phyloP scores from a whole-genome alignment of 1,284 basidiomycete genomes.

The Termitomyces sp. region DNA sequence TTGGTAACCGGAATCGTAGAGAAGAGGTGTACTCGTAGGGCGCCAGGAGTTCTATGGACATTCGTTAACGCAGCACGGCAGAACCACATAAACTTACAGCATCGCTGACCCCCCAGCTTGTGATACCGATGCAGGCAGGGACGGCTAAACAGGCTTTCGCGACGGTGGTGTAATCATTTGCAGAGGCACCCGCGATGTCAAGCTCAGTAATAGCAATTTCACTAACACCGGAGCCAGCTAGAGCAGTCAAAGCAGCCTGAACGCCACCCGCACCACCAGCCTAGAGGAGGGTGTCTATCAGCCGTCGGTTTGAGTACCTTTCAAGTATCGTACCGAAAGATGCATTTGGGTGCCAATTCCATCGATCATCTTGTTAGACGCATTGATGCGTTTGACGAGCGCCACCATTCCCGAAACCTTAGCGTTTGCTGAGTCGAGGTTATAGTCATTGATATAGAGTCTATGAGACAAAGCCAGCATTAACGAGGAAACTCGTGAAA shows the following conservation, averaged over 20 bases:
- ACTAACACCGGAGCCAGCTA: constrained; percentile 29
- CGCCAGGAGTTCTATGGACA: constrained; percentile 40
- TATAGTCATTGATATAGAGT: constrained; percentile 41
- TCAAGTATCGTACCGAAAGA: constrained; percentile 23
- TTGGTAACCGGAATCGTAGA: constrained; percentile 41
- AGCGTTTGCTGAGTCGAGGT: constrained; percentile 34
- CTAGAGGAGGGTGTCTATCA: constrained; percentile 15
- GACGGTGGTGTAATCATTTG: constrained; percentile 37
- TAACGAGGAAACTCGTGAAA: neutral
- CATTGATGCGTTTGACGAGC: constrained; percentile 32
- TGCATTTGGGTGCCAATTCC: constrained; percentile 40
- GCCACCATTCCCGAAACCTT: constrained; percentile 30
- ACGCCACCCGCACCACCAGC: constrained; percentile 35
- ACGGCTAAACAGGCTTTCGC: constrained; percentile 39
- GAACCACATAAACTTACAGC: constrained; percentile 2
- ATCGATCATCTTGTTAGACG: constrained; percentile 29
- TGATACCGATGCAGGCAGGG: constrained; percentile 37
- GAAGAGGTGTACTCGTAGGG: constrained; percentile 33
- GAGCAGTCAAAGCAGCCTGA: constrained; percentile 30
- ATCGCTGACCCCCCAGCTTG: constrained; percentile 15
- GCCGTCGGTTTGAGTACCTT: neutral
- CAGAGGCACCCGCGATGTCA: constrained; percentile 24
- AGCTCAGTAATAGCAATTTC: constrained; percentile 41
- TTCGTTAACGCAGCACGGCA: neutral
- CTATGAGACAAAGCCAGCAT: constrained; percentile 12